phyloP scores from a whole-genome alignment of 352 stramenopile species.

The Aphanomyces invadans region DNA sequence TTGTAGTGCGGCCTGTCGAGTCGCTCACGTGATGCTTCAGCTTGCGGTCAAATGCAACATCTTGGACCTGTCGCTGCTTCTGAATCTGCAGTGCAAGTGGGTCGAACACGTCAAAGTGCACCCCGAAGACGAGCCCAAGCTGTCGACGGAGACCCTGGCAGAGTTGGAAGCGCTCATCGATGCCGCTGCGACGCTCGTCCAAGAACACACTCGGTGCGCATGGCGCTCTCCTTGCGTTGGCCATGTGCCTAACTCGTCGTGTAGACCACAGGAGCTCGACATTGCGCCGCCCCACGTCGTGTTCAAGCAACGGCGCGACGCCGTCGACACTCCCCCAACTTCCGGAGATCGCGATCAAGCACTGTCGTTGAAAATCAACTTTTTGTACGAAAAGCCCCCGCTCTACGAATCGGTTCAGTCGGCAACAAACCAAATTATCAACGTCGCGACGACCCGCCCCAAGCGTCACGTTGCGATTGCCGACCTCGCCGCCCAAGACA shows the following conservation, averaged over 20 bases:
- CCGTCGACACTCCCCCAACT: background rate
- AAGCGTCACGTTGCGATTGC: constrained; percentile 4
- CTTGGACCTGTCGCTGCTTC: constrained; percentile 48
- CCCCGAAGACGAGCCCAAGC: constrained; percentile 28
- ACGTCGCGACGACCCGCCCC: background rate
- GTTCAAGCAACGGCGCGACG: constrained; percentile 73
- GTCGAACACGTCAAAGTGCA: constrained; percentile 23
- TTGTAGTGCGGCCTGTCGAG: too few relatives aligned
- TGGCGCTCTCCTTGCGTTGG: too few relatives aligned
- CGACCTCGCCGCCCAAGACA: constrained; percentile 8
- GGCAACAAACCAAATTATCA: background rate
- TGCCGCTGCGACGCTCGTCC: constrained; percentile 27
- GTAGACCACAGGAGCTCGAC: constrained; percentile 10
- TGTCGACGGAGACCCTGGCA: constrained; percentile 30
- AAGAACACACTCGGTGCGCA: constrained; percentile 18
- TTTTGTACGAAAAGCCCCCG: background rate
- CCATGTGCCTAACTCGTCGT: too few relatives aligned
- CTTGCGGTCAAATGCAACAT: constrained; percentile 66
- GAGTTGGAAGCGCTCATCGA: constrained; percentile 42
- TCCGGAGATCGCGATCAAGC: background rate
- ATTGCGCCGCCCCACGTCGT: constrained; percentile 65
- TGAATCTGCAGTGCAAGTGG: constrained; percentile 52
- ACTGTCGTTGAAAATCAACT: constrained; percentile 10
- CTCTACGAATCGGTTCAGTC: background rate
- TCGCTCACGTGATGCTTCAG: too few relatives aligned